Base-by-base conservation (phyloP, 1,284 basidiomycete species). In the Rhodotorula sp. region DNA sequence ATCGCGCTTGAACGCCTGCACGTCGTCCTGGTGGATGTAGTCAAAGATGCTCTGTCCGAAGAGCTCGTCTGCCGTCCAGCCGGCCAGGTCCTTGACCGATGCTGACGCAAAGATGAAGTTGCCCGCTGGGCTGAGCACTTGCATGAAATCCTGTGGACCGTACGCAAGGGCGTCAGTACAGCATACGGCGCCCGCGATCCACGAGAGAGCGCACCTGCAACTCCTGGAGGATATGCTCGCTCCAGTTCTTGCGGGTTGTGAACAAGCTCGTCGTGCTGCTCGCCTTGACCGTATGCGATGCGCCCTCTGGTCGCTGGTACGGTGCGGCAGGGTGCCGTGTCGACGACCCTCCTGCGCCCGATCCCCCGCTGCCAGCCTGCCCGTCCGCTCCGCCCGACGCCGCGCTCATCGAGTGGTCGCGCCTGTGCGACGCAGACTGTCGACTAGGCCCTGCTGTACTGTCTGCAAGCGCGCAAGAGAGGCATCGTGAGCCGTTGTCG, bases 241-340 rank as follows among this genome's bases (percentile, higher is more conserved):
- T 87, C 90, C 90, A 93, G 69, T 88, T 86, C 80, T 92, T 91
- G 69, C 90, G 83, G 78, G 89, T 91, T 0, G 89, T 91, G 78
- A 92, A 92, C 78, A 92, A 89, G 75, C 87, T 90, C 4, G 76
- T 75, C 22, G 73, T 74, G 54, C 64, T 69, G 64, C 70, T 72
- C 22, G 70, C 73, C 59, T 74, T 74, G 61, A 72, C 73, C 31
- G 57, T 67, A 58, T 70, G 69, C 22, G 65, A 51, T 15, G 59
- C 56, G 9, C 65, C 65, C 16, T 51, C 62, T 10, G 69, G 69
- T 16, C 62, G 50, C 28, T 66, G 50, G 31, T 70, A 70, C 20
- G 65, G 65, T 15, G 58, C 65, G 0, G 52, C 47, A 11, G 64
- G 46, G 10, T 50, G 52, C 52, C 64, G 22, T 34, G 52, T 26